Base-by-base conservation (phyloP, 1,284 basidiomycete species). In the Kalmanozyma brasiliensis region DNA sequence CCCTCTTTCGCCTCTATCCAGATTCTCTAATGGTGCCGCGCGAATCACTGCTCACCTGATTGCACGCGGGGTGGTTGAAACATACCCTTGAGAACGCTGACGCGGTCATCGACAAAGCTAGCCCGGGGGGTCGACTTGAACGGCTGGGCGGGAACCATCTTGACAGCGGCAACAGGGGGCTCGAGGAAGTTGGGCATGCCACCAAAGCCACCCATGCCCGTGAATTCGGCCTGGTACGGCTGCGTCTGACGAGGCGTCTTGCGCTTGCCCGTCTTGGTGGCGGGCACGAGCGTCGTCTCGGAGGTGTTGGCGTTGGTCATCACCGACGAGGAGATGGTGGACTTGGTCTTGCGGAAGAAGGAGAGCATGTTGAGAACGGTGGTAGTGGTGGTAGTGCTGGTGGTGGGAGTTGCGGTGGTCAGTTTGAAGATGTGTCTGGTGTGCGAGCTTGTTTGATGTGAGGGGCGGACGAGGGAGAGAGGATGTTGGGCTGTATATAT, bases 321-420 rank as follows among this genome's bases (percentile, higher is more conserved):
- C 14, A 58, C 52, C n/a, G 47, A n/a, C n/a, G n/a, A n/a, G n/a
- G n/a, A n/a, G n/a, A n/a, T 22, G 23, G 46, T 37, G 37, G 49
- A 37, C 35, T 49, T 62, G 52, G 41, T 20, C 52, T 59, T 67
- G 53, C 65, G 65, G 59, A 62, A 48, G 62, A 64, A 35, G 11
- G 55, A 46, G 36, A 62, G 55, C 65, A 68, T 68, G 16, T 52
- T 52, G 65, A 29, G 40, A 20, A 36, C 37, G 40, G 17, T 29
- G 16, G 26, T 45, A 13, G 46, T 10, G 29, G 49, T 32, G 34
- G 45, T 26, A 5, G 41, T 40, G 49, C 22, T 46, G 1, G 46
- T n/a, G 37, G 38, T 30, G 16, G 20, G 38, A 16, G 52, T 46
- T 16, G 26, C 23, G 19, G 22, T 49, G 30, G 30, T 44, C 30